Evolutionary conservation across 78 protist species (phyloP).

Genomic region (Protostelium mycophagum): DNA sequence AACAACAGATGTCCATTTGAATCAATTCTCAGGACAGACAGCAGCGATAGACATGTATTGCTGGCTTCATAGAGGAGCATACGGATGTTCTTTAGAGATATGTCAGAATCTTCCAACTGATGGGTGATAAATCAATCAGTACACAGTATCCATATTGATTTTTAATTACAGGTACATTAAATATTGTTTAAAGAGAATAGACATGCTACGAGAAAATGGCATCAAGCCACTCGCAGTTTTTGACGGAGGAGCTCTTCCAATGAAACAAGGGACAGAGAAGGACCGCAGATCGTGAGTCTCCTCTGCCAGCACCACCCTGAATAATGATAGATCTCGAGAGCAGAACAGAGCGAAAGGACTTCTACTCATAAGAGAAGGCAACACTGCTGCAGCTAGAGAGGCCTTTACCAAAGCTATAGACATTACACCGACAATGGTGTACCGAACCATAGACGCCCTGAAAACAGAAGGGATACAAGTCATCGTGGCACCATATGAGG

Average conservation of each 20-base stretch:
- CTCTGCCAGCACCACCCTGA: not conserved
- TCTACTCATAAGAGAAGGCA: constrained; percentile 35
- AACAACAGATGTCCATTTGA: constrained; percentile 41
- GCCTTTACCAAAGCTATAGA: constrained; percentile 60
- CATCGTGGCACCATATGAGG: constrained; percentile 99
- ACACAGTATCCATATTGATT: not conserved
- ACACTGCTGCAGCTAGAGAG: constrained; percentile 15
- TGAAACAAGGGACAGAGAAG: constrained; percentile 72
- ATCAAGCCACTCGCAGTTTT: constrained; percentile 82
- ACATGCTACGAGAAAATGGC: constrained; percentile 33
- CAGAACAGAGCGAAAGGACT: constrained; percentile 18
- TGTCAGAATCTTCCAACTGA: constrained; percentile 40
- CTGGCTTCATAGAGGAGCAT: constrained; percentile 87
- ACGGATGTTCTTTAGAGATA: constrained; percentile 75
- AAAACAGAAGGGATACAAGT: constrained; percentile 32
- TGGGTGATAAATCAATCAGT: constrained; percentile 7
- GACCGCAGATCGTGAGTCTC: constrained; percentile 40
- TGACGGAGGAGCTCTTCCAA: constrained; percentile 84
- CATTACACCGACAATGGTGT: constrained; percentile 80
- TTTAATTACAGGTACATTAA: constrained; percentile 11
- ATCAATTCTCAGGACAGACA: constrained; percentile 34
- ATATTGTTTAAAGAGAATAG: constrained; percentile 40
- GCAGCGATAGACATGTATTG: constrained; percentile 87
- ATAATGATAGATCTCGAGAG: constrained; percentile 17
- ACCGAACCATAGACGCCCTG: constrained; percentile 54